Percentiles rank a stretch among this genome's conserved stretches.
phyloP scores from a whole-genome alignment of 345 rosid genomes.

The Lumnitzera littorea region DNA sequence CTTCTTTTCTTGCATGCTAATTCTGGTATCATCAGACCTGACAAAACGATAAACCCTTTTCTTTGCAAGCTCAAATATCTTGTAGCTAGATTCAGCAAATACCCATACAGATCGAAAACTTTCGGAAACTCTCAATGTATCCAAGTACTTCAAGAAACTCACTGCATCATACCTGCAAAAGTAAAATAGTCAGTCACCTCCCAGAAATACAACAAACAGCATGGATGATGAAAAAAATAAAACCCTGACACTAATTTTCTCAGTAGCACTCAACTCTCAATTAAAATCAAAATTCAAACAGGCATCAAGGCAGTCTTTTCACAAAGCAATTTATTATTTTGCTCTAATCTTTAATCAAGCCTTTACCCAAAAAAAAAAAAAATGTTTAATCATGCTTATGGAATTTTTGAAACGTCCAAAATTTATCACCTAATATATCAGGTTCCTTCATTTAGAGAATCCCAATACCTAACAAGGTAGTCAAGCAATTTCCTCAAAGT shows the following conservation, averaged over 20 bases:
- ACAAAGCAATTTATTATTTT: too few species aligned
- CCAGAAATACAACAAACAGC: slow-evolving; percentile 3
- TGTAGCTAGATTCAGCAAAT: slow-evolving; percentile 96
- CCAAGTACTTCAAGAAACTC: slow-evolving; percentile 91
- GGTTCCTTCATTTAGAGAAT: background rate
- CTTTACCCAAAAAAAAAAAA: too few species aligned
- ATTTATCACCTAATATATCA: too few species aligned
- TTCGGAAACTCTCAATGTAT: slow-evolving; percentile 88
- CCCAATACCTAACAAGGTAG: slow-evolving; percentile 81
- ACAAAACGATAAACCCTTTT: slow-evolving; percentile 70
- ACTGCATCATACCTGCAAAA: slow-evolving; percentile 91
- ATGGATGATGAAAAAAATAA: too few species aligned
- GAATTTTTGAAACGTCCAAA: too few species aligned
- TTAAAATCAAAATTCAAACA: background rate
- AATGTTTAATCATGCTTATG: too few species aligned
- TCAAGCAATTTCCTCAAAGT: slow-evolving; percentile 90
- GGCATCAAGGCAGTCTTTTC: too few species aligned
- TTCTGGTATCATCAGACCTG: slow-evolving; percentile 44
- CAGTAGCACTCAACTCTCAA: background rate
- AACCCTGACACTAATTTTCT: too few species aligned
- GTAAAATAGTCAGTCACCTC: slow-evolving; percentile 6
- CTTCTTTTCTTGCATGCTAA: slow-evolving; percentile 30
- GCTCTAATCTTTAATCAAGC: too few species aligned
- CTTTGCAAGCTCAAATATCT: slow-evolving; percentile 95
- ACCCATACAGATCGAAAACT: slow-evolving; percentile 98